phyloP scores from a whole-genome alignment of 2,329 filamentous ascomycete species.

The Exophiala dermatitidis region DNA sequence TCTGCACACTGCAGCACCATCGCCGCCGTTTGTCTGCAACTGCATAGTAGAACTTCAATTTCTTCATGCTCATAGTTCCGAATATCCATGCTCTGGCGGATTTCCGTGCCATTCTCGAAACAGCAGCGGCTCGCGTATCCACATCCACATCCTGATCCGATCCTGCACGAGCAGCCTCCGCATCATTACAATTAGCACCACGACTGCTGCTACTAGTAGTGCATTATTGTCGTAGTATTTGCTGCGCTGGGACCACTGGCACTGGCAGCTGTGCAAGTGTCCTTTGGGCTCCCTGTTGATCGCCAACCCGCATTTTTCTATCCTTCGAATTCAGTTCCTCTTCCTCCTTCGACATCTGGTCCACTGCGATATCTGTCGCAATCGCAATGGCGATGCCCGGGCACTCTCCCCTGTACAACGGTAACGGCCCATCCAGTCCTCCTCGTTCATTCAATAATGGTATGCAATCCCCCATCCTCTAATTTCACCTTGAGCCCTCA shows the following conservation, averaged over 20 bases:
- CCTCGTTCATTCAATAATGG: slow-evolving; percentile 19
- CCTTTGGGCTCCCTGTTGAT: slow-evolving; percentile 15
- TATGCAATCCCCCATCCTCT: slow-evolving; percentile 8
- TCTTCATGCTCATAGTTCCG: too few species aligned
- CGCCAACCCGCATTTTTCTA: slow-evolving; percentile 5
- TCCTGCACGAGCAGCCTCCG: slow-evolving; percentile 13
- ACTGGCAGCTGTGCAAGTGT: background rate
- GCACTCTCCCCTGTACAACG: slow-evolving; percentile 24
- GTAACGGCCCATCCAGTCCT: slow-evolving; percentile 21
- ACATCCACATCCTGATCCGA: slow-evolving; percentile 9
- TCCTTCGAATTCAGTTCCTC: background rate
- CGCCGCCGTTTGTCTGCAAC: too few species aligned
- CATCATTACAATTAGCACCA: slow-evolving; percentile 7
- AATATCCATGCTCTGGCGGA: too few species aligned
- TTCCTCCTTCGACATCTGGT: background rate
- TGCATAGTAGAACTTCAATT: too few species aligned
- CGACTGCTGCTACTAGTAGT: background rate
- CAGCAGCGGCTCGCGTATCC: background rate
- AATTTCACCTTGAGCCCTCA: background rate
- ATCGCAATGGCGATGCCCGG: slow-evolving; percentile 25
- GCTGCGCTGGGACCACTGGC: background rate
- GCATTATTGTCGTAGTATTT: background rate
- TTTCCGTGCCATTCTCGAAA: too few species aligned
- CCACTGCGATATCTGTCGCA: background rate
- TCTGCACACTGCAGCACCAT: too few species aligned